Percentiles rank a stretch among this genome's conserved stretches.
Conservation (phyloP, 2,329 filamentous ascomycete species). For the Aspergillus melleus region DNA sequence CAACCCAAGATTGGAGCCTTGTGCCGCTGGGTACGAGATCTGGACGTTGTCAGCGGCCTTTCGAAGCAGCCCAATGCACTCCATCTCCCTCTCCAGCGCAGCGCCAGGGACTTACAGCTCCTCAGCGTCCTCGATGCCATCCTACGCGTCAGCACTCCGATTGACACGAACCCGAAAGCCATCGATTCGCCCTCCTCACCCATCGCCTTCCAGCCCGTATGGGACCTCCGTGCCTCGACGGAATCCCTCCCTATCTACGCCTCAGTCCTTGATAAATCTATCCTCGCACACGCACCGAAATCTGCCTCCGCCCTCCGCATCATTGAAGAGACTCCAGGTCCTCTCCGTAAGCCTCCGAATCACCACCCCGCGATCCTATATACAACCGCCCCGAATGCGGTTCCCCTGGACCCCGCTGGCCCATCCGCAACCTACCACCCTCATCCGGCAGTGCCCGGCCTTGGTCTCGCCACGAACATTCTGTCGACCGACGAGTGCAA, state of each 20-base stretch:
- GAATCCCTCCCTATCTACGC: conserved; percentile 52
- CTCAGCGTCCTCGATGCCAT: conserved; percentile 65
- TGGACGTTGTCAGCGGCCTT: conserved; percentile 68
- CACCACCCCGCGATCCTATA: conserved; percentile 67
- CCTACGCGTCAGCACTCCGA: conserved; percentile 62
- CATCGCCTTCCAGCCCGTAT: conserved; percentile 60
- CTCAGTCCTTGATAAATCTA: conserved; percentile 60
- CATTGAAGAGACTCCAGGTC: conserved; percentile 62
- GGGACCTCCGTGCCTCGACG: conserved; percentile 56
- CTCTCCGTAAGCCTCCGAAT: conserved; percentile 66
- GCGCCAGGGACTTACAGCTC: conserved; percentile 53
- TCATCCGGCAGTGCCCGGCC: conserved; percentile 63
- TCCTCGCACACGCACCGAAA: conserved; percentile 43
- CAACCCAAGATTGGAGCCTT: conserved; percentile 67
- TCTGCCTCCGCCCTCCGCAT: conserved; percentile 49
- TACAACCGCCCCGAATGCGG: conserved; percentile 58
- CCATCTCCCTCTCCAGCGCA: conserved; percentile 17
- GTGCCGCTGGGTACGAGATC: conserved; percentile 70
- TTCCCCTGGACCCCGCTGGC: conserved; percentile 49
- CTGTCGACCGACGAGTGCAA: conserved; percentile 63
- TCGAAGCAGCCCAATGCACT: conserved; percentile 55
- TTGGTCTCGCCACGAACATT: conserved; percentile 61
- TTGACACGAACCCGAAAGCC: conserved; percentile 46
- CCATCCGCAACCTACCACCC: conserved; percentile 56
- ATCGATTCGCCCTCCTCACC: conserved; percentile 42